Base-by-base conservation (phyloP, 192 early-diverging fungal genomes). In the Borealophlyctis nickersoniae region DNA sequence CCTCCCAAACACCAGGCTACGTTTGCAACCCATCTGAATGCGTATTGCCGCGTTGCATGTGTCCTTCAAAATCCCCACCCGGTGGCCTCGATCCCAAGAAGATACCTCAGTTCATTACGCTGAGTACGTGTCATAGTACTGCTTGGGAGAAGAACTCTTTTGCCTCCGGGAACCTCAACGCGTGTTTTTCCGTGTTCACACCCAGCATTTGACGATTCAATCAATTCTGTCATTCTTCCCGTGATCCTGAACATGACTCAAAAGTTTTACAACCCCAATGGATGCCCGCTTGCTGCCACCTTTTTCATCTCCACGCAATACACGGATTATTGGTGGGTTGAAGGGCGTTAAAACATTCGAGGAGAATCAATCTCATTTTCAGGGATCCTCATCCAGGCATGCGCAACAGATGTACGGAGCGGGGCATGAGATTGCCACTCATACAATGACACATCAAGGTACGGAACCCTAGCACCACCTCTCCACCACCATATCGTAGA, bases 351-450 rank as follows among this genome's bases (percentile, higher is more conserved):
- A 32, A 53, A n/a, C 22, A 22, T 7, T 4, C 27, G 7, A 11
- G 52, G n/a, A 58, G 75, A n/a, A n/a, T n/a, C n/a, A n/a, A n/a
- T n/a, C n/a, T n/a, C n/a, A n/a, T n/a, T n/a, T n/a, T n/a, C n/a
- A n/a, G n/a, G n/a, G n/a, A n/a, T n/a, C n/a, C n/a, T n/a, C n/a
- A n/a, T n/a, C n/a, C n/a, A 0, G n/a, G n/a, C 63, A 81, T 24
- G 85, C 85, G 36, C 75, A 86, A 50, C 70, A 80, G 52, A 79
- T 80, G 74, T 85, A 88, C 58, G 79, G 85, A 28, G 61, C 70
- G 11, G 86, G 86, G 39, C 80, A 87, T 56, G 86, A 87, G 54
- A 82, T 89, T 32, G 86, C 82, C 24, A 79, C 81, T 23, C 84
- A 86, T 52, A 81, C 84, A 26, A 72, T 81, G 60, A 83, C 67